These are phyloP conservation scores for Favolaschia claudopus DNA, from an alignment of 768 basidiomycete genomes.

Conservation along the genomic window DNA sequence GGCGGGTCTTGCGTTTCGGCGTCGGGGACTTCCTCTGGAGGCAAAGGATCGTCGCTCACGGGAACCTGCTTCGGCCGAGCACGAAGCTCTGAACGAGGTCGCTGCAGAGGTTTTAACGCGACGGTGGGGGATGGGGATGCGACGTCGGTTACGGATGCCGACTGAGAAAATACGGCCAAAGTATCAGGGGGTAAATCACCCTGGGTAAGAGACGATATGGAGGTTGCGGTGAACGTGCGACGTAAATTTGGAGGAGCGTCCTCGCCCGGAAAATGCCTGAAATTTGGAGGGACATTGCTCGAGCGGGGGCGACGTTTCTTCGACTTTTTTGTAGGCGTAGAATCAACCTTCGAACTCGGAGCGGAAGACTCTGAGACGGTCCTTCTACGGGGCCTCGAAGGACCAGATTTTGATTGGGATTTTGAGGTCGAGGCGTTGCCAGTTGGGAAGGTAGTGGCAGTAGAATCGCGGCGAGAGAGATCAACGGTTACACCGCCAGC, in stretches of 20 bases:
- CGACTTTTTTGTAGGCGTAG: conserved; percentile 8
- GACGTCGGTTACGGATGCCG: conserved; percentile 19
- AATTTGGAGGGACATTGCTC: conserved; percentile 33
- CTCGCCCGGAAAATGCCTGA: conserved; percentile 43
- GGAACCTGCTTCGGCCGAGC: conserved; percentile 13
- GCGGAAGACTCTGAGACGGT: conserved; percentile 18
- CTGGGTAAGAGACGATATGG: background rate
- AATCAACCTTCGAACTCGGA: background rate
- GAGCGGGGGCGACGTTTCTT: conserved; percentile 15
- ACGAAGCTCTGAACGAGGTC: background rate
- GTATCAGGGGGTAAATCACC: conserved; percentile 20
- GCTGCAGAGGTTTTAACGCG: background rate
- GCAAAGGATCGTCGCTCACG: conserved; percentile 23
- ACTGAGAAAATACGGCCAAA: conserved; percentile 24
- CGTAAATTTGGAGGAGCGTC: conserved; percentile 34
- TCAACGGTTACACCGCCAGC: background rate
- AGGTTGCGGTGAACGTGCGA: conserved; percentile 17
- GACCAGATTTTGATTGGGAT: background rate
- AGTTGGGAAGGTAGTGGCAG: conserved; percentile 14
- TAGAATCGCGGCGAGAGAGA: conserved; percentile 1
- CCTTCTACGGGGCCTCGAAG: conserved; percentile 5
- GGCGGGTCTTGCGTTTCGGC: conserved; percentile 11
- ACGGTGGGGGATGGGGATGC: conserved; percentile 2
- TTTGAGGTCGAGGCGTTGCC: background rate
- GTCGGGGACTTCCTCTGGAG: conserved; percentile 26